Percentiles rank a stretch among this genome's conserved stretches.
phyloP scores from a whole-genome alignment of 1,139 yeast genomes.

The Candida albicans region DNA sequence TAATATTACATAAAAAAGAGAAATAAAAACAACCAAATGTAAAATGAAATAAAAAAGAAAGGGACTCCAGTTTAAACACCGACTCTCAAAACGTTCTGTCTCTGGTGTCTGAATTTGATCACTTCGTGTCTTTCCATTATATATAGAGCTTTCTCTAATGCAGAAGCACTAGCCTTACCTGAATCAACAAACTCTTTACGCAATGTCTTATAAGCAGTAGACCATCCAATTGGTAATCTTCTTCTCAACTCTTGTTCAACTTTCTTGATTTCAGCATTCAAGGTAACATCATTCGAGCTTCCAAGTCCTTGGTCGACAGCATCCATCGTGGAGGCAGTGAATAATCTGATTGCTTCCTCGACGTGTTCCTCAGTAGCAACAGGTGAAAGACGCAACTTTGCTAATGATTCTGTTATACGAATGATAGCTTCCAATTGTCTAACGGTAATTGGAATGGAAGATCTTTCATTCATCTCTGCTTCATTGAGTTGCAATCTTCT shows the following conservation, averaged over 20 bases:
- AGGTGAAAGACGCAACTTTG: slow-evolving; percentile 80
- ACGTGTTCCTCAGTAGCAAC: slow-evolving; percentile 88
- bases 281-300: slow-evolving; percentile 47
- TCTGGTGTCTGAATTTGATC: slow-evolving; percentile 83
- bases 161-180: slow-evolving; percentile 64
- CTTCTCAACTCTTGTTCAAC: slow-evolving; percentile 86
- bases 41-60: not conserved
- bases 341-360: slow-evolving; percentile 90
- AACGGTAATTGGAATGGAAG: slow-evolving; percentile 94
- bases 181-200: slow-evolving; percentile 81
- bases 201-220: slow-evolving; percentile 83
- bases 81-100: slow-evolving; percentile 79
- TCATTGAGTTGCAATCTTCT: slow-evolving; percentile 82
- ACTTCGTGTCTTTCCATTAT: slow-evolving; percentile 85
- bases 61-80: slow-evolving; percentile 52
- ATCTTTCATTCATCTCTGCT: slow-evolving; percentile 78
- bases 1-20: slow-evolving; percentile 1
- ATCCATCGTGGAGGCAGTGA: slow-evolving; percentile 96
- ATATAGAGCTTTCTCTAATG: slow-evolving; percentile 80
- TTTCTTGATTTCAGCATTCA: slow-evolving; percentile 68
- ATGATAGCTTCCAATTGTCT: slow-evolving; percentile 97
- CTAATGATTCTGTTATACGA: slow-evolving; percentile 92
- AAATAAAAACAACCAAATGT: not conserved
- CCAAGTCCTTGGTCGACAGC: slow-evolving; percentile 87
- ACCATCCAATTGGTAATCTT: slow-evolving; percentile 95